Evolutionary conservation across 2,329 filamentous ascomycete genomes (phyloP).

Genomic region (Colletotrichum orbiculare): DNA sequence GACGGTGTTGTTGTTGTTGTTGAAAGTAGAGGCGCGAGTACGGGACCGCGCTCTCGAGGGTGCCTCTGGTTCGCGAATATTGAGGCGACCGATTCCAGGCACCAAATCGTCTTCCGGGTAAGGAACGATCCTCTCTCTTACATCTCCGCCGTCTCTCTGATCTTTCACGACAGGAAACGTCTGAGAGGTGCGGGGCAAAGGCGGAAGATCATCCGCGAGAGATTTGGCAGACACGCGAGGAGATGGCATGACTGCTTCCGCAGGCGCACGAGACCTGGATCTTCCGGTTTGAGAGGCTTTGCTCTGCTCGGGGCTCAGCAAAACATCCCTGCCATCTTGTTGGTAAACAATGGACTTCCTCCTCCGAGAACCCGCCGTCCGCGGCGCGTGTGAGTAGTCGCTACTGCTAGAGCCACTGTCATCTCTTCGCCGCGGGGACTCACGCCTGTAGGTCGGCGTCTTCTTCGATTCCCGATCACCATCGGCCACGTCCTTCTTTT

Average conservation of each 20-base stretch:
- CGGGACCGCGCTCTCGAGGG: slow-evolving; percentile 35
- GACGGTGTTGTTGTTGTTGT: slow-evolving; percentile 29
- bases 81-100: slow-evolving; percentile 39
- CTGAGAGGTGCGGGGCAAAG: slow-evolving; percentile 41
- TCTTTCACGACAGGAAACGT: slow-evolving; percentile 44
- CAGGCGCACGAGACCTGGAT: slow-evolving; percentile 48
- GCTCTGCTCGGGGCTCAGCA: slow-evolving; percentile 40
- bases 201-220: slow-evolving; percentile 30
- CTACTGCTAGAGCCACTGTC: slow-evolving; percentile 54
- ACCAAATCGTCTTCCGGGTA: slow-evolving; percentile 45
- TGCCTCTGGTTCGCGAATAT: slow-evolving; percentile 26
- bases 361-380: slow-evolving; percentile 44
- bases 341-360: slow-evolving; percentile 50
- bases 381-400: slow-evolving; percentile 47
- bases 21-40: slow-evolving; percentile 44
- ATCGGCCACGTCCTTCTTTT: slow-evolving; percentile 42
- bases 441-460: slow-evolving; percentile 42
- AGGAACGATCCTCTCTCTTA: slow-evolving; percentile 39
- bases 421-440: slow-evolving; percentile 44
- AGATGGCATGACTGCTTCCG: slow-evolving; percentile 45
- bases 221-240: slow-evolving; percentile 39
- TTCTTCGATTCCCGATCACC: slow-evolving; percentile 41
- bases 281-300: slow-evolving; percentile 37
- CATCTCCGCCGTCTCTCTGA: slow-evolving; percentile 24
- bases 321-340: slow-evolving; percentile 42